Evolutionary conservation across 495 filamentous ascomycete species (phyloP).

Genomic region (Neurospora sp.): DNA sequence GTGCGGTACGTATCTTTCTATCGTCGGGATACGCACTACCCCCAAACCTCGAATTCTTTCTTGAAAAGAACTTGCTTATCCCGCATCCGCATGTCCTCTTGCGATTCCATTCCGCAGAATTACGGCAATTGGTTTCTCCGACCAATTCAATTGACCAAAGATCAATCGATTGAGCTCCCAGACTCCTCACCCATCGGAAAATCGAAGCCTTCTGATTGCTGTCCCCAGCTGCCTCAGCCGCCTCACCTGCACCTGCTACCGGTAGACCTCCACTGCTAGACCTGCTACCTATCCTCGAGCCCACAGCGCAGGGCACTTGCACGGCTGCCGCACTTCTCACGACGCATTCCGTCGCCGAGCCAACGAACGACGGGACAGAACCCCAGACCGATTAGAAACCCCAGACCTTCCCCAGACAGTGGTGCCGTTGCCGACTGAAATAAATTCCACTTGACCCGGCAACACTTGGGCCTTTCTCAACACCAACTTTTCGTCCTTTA

Average conservation of each 20-base stretch:
- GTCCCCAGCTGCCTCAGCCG: background rate
- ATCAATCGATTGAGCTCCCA: background rate
- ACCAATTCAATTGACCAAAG: background rate
- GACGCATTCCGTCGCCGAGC: background rate
- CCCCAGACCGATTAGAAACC: background rate
- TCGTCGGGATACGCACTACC: too few relatives aligned
- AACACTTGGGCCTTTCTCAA: background rate
- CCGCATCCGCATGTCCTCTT: background rate
- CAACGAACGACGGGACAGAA: background rate
- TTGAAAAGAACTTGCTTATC: background rate
- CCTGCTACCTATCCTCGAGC: background rate
- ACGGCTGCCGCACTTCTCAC: background rate
- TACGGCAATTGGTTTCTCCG: background rate
- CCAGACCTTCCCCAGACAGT: background rate
- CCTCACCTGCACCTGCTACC: background rate
- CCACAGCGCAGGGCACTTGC: background rate
- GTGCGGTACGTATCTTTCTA: too few relatives aligned
- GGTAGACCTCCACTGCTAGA: background rate
- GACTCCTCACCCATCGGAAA: background rate
- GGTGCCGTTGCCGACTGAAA: background rate
- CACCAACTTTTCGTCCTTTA: background rate
- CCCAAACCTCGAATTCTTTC: background rate
- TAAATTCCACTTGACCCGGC: background rate
- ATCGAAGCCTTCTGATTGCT: background rate
- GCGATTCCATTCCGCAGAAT: background rate